These are phyloP conservation scores for Metrosideros polymorpha DNA, from an alignment of 441 rosid genomes.

Conservation along the genomic window DNA sequence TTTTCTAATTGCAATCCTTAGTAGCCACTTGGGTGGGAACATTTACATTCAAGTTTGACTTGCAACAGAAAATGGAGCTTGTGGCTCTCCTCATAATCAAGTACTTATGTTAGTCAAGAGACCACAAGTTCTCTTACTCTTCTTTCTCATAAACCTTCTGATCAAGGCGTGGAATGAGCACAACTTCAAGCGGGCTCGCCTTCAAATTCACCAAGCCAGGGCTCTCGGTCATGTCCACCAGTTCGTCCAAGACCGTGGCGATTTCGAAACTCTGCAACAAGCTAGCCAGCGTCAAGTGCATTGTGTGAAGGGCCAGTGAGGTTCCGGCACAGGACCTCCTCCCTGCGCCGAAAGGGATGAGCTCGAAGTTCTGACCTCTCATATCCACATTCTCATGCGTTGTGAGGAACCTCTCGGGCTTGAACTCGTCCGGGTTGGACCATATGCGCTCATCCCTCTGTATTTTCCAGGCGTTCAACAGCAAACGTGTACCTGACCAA, in stretches of 20 bases:
- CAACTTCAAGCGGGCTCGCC: background rate
- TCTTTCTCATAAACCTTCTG: background rate
- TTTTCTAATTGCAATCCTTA: too few relatives aligned
- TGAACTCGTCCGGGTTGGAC: slow-evolving; percentile 13
- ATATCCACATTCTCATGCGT: slow-evolving; percentile 6
- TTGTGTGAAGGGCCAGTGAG: slow-evolving; percentile 12
- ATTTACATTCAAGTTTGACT: background rate
- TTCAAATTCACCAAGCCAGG: background rate
- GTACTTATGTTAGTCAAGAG: background rate
- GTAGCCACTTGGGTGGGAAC: background rate
- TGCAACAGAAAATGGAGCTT: background rate
- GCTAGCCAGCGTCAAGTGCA: slow-evolving; percentile 17
- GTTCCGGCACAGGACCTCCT: slow-evolving; percentile 15
- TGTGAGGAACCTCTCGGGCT: slow-evolving; percentile 26
- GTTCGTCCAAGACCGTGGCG: slow-evolving; percentile 10
- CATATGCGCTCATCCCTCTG: slow-evolving; percentile 17
- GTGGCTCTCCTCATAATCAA: background rate
- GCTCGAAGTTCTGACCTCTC: slow-evolving; percentile 14
- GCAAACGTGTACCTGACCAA: slow-evolving; percentile 9
- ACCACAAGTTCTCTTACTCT: background rate
- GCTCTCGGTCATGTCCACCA: background rate
- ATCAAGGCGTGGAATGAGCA: background rate
- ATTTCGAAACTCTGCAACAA: slow-evolving; percentile 24
- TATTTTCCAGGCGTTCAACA: slow-evolving; percentile 11
- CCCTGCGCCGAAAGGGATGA: slow-evolving; percentile 19